Evolutionary conservation across 139 green algal genomes (phyloP).

Genomic region (Gonium pectorale): DNA sequence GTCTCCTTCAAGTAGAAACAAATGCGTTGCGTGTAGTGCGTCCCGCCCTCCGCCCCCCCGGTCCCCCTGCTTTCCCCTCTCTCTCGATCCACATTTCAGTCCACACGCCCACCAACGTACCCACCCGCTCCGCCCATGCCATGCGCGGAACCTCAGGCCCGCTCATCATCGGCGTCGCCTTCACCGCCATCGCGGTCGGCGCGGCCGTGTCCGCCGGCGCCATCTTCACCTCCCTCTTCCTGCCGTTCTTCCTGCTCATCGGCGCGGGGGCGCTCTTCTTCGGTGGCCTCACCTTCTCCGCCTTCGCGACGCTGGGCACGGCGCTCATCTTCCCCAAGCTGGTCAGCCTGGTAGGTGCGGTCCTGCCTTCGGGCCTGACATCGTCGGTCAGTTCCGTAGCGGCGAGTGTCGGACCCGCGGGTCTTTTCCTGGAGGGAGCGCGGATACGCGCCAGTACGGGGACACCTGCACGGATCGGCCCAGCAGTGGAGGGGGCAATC

Average conservation of each 20-base stretch:
- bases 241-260: constrained; percentile 28
- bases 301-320: constrained; percentile 23
- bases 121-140: not conserved
- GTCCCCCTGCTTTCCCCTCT: not conserved
- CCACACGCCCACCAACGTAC: not conserved
- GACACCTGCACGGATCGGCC: too few species aligned
- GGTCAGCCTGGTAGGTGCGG: constrained; percentile 6
- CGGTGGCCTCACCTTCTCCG: constrained; percentile 14
- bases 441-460: too few species aligned
- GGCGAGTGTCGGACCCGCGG: too few species aligned
- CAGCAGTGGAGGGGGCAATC: too few species aligned
- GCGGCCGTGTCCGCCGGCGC: constrained; percentile 9
- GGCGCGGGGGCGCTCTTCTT: constrained; percentile 20
- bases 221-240: constrained; percentile 35
- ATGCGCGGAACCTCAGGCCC: not conserved
- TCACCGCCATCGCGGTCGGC: constrained; percentile 14
- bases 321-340: constrained; percentile 24
- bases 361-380: not conserved
- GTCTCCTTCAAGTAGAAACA: too few species aligned
- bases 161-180: constrained; percentile 23
- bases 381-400: not conserved
- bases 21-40: too few species aligned
- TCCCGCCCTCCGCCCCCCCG: too few species aligned
- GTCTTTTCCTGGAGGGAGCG: too few species aligned
- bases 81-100: not conserved